Base-by-base conservation (phyloP, 2,329 filamentous ascomycete genomes). In the Botrytis porri region DNA sequence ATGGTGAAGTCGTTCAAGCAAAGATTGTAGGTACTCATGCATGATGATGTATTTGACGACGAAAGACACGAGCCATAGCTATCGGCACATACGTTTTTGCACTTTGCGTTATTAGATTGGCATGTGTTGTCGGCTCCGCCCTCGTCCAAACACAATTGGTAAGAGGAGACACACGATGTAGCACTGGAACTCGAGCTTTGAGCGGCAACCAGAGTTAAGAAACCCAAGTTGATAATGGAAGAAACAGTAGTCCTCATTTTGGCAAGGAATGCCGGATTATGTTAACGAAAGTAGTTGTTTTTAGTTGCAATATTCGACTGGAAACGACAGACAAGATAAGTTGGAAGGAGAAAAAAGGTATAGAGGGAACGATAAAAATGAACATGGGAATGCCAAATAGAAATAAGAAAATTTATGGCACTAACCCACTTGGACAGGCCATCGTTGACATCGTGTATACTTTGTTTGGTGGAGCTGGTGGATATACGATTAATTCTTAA, bases 61-160 rank as follows among this genome's bases (percentile, higher is more conserved):
- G 25, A 39, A 48, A 70, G 69, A 18, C 69, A 70, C 3, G 41
- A 39, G 22, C 57, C 69, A 16, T 64, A 70, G 22, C 32, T 29
- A 32, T 70, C 57, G 20, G 59, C 41, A 43, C 73, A 75, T 9
- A 18, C 18, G 48, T 75, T 73, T 14, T 75, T 75, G 67, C 73
- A 75, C 35, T 64, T 71, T 22, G 73, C 73, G 16, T 73, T 75
- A 14, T 65, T 41, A 7, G 67, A 71, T 41, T 75, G 45, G 43
- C 73, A 75, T 4, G 72, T 73, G 20, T 75, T 75, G 39, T 73
- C 73, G 3, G 67, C 67, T 69, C 73, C 73, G 14, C 73, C 72
- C 20, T 59, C 29, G 37, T 75, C 72, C n/a, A 75, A 60, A 54
- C 73, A 75, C 22, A 16, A 9, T 67, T 51, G 45, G 32, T 75